Evolutionary conservation across 2,329 filamentous ascomycete genomes (phyloP), one percentile per base, ranked within the genome.

Genomic region (Cercospora citrullina): DNA sequence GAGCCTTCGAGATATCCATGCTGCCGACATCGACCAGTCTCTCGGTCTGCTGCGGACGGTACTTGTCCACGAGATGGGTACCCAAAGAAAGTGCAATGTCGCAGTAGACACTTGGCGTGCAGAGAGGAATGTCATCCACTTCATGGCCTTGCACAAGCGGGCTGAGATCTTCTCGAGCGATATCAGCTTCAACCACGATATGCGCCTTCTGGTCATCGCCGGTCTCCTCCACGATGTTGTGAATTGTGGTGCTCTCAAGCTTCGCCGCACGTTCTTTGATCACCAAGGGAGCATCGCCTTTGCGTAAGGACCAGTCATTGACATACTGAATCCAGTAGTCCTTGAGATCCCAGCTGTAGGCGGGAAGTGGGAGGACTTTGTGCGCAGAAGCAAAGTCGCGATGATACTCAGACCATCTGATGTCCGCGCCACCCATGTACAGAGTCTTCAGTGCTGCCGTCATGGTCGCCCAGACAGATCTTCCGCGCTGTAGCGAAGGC

Each of bases 111-210:
- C 72, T 75, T 62, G 81, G 81, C 12, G 83, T 81, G 36, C 71
- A 72, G 4, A 74, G 66, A 5, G 78, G 81, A 1, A 84, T 80
- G 48, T 78, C 81, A 60, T 75, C 78, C 0, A 77, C 76, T 55
- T 83, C 82, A 77, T 86, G 84, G 0, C 83, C 83, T 12, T 78
- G 68, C 1, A 78, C 79, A 3, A 81, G 79, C 1, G 73, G 75
- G 4, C 75, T 67, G 42, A 84, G 77, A 36, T 81, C 79, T 0
- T 76, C 64, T 10, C 81, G 77, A 73, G 75, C 75, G 5, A 85
- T 62, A 64, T 83, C 79, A 0, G 83, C 80, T 62, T 81, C 75
- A 39, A 80, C 77, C 1, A 77, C 71, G 0, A 83, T 48, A 14
- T 48, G 45, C 4, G 45, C 45, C 45, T 48, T 48, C 45, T 23